Conservation (phyloP, 2,329 filamentous ascomycete genomes). For the Colletotrichum orbiculare region DNA sequence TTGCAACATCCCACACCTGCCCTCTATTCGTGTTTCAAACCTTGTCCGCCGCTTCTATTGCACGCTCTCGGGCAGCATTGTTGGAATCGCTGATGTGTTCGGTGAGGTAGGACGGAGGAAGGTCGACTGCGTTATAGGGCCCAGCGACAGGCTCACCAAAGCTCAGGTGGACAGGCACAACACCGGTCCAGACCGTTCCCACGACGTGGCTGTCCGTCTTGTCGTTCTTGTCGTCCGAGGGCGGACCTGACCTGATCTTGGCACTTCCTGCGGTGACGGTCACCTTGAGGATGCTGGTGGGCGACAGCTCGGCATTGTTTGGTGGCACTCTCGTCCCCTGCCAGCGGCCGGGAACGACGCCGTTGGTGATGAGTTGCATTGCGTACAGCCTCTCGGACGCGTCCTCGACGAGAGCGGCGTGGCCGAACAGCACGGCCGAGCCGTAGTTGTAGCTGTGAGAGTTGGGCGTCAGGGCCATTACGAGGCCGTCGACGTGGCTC, state of each 20-base stretch:
- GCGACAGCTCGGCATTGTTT: conserved; percentile 77
- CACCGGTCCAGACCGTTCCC: conserved; percentile 65
- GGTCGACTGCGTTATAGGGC: conserved; percentile 66
- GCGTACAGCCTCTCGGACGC: conserved; percentile 79
- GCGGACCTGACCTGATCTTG: conserved; percentile 76
- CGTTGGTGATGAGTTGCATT: conserved; percentile 82
- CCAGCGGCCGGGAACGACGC: conserved; percentile 77
- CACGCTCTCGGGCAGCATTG: conserved; percentile 36
- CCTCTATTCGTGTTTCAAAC: background rate
- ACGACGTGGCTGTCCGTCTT: conserved; percentile 54
- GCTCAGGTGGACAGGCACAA: conserved; percentile 70
- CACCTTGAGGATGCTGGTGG: conserved; percentile 78
- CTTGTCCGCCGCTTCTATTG: conserved; percentile 39
- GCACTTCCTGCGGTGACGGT: conserved; percentile 77
- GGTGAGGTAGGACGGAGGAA: conserved; percentile 71
- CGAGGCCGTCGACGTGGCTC: conserved; percentile 81
- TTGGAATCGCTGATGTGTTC: conserved; percentile 55
- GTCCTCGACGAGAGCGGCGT: conserved; percentile 74
- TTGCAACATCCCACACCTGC: too few relatives aligned
- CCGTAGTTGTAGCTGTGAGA: conserved; percentile 90
- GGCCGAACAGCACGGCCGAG: conserved; percentile 81
- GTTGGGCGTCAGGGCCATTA: conserved; percentile 83
- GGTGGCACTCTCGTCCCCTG: conserved; percentile 76
- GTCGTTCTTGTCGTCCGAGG: conserved; percentile 65
- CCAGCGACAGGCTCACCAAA: conserved; percentile 73